A percentile compares a stretch with the other conserved stretches of the same genome.
phyloP scores from a whole-genome alignment of 2,329 filamentous ascomycete genomes.

The Aspergillus proliferans region DNA sequence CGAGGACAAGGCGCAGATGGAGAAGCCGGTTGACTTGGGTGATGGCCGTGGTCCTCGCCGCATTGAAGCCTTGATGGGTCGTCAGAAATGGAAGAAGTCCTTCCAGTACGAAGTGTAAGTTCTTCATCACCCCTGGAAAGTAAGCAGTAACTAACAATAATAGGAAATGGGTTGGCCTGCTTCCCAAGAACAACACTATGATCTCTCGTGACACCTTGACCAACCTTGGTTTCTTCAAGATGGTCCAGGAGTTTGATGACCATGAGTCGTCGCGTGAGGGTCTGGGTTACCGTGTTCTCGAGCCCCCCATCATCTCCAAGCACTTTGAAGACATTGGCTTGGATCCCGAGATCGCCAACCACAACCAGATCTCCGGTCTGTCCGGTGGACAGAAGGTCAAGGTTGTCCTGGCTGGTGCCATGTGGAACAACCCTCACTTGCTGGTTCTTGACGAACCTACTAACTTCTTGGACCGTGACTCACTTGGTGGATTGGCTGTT shows the following conservation, averaged over 20 bases:
- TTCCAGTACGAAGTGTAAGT: constrained; percentile 93
- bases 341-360: constrained; percentile 95
- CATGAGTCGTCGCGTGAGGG: constrained; percentile 98
- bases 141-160: constrained; percentile 3
- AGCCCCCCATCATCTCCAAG: constrained; percentile 90
- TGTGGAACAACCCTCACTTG: constrained; percentile 99
- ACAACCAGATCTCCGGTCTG: constrained; percentile 94
- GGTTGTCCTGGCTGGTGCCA: constrained; percentile 89
- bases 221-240: constrained; percentile 81
- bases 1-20: constrained; percentile 83
- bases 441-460: constrained; percentile 97
- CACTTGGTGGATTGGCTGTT: constrained; percentile 90
- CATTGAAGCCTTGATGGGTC: constrained; percentile 84
- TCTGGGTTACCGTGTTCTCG: constrained; percentile 88
- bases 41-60: constrained; percentile 73
- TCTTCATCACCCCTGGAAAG: background rate
- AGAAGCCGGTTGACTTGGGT: constrained; percentile 75
- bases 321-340: constrained; percentile 96
- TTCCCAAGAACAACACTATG: constrained; percentile 90
- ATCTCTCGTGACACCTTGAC: constrained; percentile 87
- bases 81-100: constrained; percentile 98
- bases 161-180: constrained; percentile 78
- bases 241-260: constrained; percentile 97
- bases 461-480: constrained; percentile 98
- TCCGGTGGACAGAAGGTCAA: constrained; percentile 99